A percentile compares a stretch with the other conserved stretches of the same genome.
These are phyloP conservation scores for Metarhizium guizhouense DNA, from an alignment of 2,329 filamentous ascomycete species.

Conservation along the genomic window DNA sequence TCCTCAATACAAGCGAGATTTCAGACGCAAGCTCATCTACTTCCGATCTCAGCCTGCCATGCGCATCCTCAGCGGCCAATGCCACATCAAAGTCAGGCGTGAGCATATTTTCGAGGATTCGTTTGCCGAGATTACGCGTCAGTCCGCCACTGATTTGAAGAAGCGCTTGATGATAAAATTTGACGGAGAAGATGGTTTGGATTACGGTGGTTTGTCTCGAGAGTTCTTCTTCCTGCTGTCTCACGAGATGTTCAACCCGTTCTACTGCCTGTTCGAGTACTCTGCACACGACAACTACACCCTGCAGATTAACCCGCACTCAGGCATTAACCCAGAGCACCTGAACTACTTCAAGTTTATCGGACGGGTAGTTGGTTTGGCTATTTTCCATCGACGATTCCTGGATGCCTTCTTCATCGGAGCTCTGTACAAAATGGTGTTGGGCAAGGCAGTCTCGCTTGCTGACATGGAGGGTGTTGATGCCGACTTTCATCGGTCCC, in stretches of 20 bases:
- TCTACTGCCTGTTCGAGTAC: constrained; percentile 99
- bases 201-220: constrained; percentile 94
- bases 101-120: constrained; percentile 98
- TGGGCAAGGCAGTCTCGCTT: constrained; percentile 83
- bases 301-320: constrained; percentile 98
- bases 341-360: constrained; percentile 99
- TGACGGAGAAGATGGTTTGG: constrained; percentile 92
- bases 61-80: constrained; percentile 90
- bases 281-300: constrained; percentile 99
- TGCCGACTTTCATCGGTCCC: constrained; percentile 90
- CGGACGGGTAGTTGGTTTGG: constrained; percentile 88
- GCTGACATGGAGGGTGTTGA: constrained; percentile 99
- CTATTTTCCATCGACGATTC: constrained; percentile 97
- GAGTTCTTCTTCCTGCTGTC: constrained; percentile 99
- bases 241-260: constrained; percentile 99
- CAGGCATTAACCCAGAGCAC: constrained; percentile 98
- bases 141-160: constrained; percentile 92
- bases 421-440: constrained; percentile 98
- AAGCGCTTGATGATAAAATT: constrained; percentile 99
- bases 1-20: constrained; percentile 98
- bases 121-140: constrained; percentile 95
- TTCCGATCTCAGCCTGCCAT: constrained; percentile 97
- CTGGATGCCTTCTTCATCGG: constrained; percentile 98
- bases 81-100: constrained; percentile 93
- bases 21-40: constrained; percentile 95